phyloP scores from a whole-genome alignment of 2,329 filamentous ascomycete species.

The Chaetomium sp. region DNA sequence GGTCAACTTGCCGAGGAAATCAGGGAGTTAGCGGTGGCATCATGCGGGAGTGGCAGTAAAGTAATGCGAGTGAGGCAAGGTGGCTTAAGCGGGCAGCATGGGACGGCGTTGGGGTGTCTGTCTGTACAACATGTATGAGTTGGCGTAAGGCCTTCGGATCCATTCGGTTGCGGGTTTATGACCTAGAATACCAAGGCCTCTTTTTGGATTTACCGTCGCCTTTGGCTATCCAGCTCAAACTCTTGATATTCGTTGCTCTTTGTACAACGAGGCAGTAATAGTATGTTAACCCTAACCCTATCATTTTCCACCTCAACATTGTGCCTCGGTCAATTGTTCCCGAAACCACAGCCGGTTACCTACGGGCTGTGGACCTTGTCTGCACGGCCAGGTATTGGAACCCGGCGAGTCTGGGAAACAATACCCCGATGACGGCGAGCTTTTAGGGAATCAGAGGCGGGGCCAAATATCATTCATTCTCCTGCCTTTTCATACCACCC shows the following conservation, averaged over 20 bases:
- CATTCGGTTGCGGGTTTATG: too few species aligned
- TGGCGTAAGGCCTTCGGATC: background rate
- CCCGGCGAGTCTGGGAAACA: background rate
- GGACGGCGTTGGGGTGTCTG: slow-evolving; percentile 1
- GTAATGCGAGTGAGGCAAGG: background rate
- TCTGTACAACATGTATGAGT: background rate
- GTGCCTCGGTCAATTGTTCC: slow-evolving; percentile 8
- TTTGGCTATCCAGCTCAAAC: too few species aligned
- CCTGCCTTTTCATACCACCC: too few species aligned
- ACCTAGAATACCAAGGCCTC: too few species aligned
- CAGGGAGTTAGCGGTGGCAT: background rate
- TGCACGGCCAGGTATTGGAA: background rate
- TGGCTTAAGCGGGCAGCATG: background rate
- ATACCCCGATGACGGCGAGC: slow-evolving; percentile 2
- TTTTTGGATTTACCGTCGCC: too few species aligned
- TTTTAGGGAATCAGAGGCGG: background rate
- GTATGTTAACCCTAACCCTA: slow-evolving; percentile 14
- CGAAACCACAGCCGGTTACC: slow-evolving; percentile 8
- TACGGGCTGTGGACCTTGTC: background rate
- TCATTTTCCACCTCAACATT: too few species aligned
- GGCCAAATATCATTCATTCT: too few species aligned
- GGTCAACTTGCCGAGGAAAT: slow-evolving; percentile 39
- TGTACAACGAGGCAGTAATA: too few species aligned
- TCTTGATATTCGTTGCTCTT: too few species aligned
- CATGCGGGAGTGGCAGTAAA: too few species aligned